These are phyloP conservation scores for Suhomyces sp. DNA, from an alignment of 805 yeast species.

Conservation along the genomic window DNA sequence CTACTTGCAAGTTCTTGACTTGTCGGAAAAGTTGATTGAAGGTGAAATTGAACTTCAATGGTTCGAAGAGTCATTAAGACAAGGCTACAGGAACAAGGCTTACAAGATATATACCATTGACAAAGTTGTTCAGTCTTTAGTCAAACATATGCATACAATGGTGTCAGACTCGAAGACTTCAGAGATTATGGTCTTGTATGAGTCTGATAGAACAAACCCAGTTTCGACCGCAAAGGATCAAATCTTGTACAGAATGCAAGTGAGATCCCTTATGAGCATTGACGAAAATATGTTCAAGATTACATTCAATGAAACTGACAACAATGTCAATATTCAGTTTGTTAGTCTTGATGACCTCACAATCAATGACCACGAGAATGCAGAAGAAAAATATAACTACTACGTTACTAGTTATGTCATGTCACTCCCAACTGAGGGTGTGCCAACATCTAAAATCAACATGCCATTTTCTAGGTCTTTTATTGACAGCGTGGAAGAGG, in stretches of 20 bases:
- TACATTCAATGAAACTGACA: conserved; percentile 54
- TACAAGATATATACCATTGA: conserved; percentile 90
- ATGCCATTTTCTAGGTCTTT: conserved; percentile 73
- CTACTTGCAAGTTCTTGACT: conserved; percentile 71
- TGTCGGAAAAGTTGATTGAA: conserved; percentile 75
- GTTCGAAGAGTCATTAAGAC: conserved; percentile 94
- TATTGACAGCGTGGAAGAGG: conserved; percentile 54
- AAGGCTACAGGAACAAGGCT: conserved; percentile 91
- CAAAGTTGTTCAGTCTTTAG: conserved; percentile 71
- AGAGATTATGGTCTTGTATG: conserved; percentile 78
- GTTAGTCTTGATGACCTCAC: conserved; percentile 88
- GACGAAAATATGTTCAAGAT: conserved; percentile 95
- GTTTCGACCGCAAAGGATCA: conserved; percentile 80
- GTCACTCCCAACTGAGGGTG: conserved; percentile 97
- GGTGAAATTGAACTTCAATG: conserved; percentile 91
- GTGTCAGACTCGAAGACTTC: conserved; percentile 77
- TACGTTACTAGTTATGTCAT: conserved; percentile 88
- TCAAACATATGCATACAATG: conserved; percentile 82
- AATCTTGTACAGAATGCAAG: conserved; percentile 85
- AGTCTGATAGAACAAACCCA: conserved; percentile 64
- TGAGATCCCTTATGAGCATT: conserved; percentile 68
- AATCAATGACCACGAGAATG: conserved; percentile 60
- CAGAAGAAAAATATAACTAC: conserved; percentile 87
- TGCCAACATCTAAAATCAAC: conserved; percentile 69
- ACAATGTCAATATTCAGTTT: conserved; percentile 68